These are phyloP conservation scores for Aspergillus ochraceus DNA, from an alignment of 2,329 filamentous ascomycete species.

Conservation along the genomic window DNA sequence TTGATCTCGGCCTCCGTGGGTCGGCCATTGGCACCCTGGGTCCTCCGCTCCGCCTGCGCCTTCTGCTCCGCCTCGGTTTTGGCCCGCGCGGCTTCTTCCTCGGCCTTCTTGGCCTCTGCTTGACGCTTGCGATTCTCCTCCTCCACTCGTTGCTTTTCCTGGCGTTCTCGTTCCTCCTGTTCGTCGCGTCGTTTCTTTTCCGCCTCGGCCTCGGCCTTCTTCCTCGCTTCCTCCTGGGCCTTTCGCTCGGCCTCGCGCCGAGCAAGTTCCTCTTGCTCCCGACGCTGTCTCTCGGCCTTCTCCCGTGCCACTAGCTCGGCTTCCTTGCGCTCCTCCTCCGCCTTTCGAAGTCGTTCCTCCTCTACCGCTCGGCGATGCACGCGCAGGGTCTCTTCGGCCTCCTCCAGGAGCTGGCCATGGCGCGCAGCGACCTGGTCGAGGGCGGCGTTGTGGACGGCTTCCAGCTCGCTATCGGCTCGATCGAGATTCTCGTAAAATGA, in stretches of 20 bases:
- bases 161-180: conserved; percentile 33
- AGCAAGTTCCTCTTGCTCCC: conserved; percentile 38
- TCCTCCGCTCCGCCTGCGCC: conserved; percentile 29
- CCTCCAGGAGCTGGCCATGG: conserved; percentile 63
- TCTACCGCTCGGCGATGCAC: conserved; percentile 45
- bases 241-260: conserved; percentile 43
- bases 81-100: conserved; percentile 1
- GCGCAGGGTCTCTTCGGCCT: conserved; percentile 55
- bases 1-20: conserved; percentile 40
- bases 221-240: conserved; percentile 42
- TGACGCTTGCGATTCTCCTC: conserved; percentile 22
- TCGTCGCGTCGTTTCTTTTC: conserved; percentile 40
- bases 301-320: conserved; percentile 35
- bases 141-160: conserved; percentile 34
- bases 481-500: conserved; percentile 62
- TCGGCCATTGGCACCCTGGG: conserved; percentile 27
- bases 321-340: conserved; percentile 38
- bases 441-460: conserved; percentile 63
- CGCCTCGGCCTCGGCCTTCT: conserved; percentile 34
- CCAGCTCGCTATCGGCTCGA: conserved; percentile 61
- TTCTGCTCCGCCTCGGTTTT: conserved; percentile 23
- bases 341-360: conserved; percentile 36
- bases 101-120: conserved; percentile 11
- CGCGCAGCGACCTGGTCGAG: conserved; percentile 65
- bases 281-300: conserved; percentile 32